Evolutionary conservation across 257 asterid genomes (phyloP), one percentile per base, ranked within the genome.

Genomic region (Handroanthus guayacan): DNA sequence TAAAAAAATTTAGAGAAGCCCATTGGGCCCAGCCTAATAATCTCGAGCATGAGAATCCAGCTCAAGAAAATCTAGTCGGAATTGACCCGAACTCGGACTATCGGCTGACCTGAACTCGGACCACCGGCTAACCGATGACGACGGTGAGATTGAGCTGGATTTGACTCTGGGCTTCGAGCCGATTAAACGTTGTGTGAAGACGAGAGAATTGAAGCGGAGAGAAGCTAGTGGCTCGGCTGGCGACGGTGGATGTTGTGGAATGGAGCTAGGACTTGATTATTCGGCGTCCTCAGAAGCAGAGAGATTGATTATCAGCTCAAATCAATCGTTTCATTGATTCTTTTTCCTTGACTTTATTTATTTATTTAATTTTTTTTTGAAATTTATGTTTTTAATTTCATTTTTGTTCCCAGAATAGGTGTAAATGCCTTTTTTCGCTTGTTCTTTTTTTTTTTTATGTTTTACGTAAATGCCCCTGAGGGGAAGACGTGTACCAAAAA

Each of bases 161-260:
- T 80, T 92, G 62, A 90, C 92, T 16, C 85, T 92, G 12, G 95
- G 97, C 12, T 71, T 85, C 9, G 86, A 88, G 80, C 86, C 91
- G 62, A 71, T 78, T 10, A 81, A 82, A 31, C 48, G 79, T 7
- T 18, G 71, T 20, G 41, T 9, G 17, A 84, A 82, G 85, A 81
- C 80, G 62, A 82, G 71, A 36, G 77, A 69, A 9, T 58, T 39
- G 58, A 67, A 81, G 73, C 72, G 44, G 68, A 74, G 75, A 6
- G 38, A 20, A 57, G 72, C 58, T 0, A 79, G 20, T 64, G 77
- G 69, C 6, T 39, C 71, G 64, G 72, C 76, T 62, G 78, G 44
- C 9, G 80, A 6, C 5, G 72, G 72, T 10, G 83, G 85, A 45
- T 47, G 68, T 36, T 84, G 91, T 77, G 78, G 70, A 80, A 85